Base-by-base conservation (phyloP, 345 rosid species). In the Punica granatum region DNA sequence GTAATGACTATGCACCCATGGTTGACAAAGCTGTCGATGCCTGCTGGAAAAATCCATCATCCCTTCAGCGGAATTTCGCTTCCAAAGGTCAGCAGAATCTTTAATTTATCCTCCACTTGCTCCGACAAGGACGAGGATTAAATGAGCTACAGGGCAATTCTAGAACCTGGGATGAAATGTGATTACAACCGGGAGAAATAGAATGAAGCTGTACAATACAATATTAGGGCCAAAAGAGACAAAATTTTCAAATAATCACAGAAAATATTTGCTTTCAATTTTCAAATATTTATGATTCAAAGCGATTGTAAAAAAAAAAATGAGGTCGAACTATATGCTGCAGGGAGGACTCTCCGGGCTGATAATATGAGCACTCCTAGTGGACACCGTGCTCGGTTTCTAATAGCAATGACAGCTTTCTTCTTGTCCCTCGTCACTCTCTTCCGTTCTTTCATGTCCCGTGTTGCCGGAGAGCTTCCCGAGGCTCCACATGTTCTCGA, bases 11-110 rank as follows among this genome's bases (percentile, higher is more conserved):
- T 68, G 92, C 90, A 64, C 99, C 98, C 19, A 89, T 95, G 95
- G 96, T 95, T 69, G 99, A 92, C 79, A 95, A 92, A 82, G 89
- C 89, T 64, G 97, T 95, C 73, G 94, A 92, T 77, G 81, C 96
- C 65, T 79, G 80, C 70, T 95, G 97, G 90, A 88, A 84, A 79
- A 86, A 82, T 71, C 89, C 82, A 77, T 69, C 84, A 26, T 48
- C 90, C 15, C 70, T 67, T 43, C 81, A 73, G 77, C 73, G 69
- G 75, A 75, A 78, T 49, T 66, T 73, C 65, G 71, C 81, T 60
- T 84, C 93, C 19, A 82, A 79, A 87, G 97, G 99, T 89, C 49
- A 67, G 60, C 49, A 51, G 36, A 49, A 49, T 49, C 23, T 21
- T 21, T 49, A 21, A n/a, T 23, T n/a, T 51, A 23, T 7, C 30